Evolutionary conservation across 257 asterid genomes (phyloP).

Genomic region (Sherardia arvensis): DNA sequence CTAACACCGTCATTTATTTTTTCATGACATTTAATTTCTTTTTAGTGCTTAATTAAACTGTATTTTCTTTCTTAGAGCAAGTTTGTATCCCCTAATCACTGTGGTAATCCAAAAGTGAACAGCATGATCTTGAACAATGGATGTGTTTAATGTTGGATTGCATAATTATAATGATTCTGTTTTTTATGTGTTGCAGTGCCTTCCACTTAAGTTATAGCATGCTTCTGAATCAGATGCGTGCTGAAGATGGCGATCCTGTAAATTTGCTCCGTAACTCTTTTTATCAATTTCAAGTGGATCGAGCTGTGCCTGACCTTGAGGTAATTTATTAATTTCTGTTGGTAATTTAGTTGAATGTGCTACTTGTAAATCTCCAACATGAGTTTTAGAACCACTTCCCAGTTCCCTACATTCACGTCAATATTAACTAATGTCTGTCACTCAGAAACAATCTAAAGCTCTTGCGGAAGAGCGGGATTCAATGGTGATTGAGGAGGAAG

Average conservation of each 20-base stretch:
- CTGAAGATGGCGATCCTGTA: constrained; percentile 94
- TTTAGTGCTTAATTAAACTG: background rate
- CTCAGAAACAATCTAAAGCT: constrained; percentile 73
- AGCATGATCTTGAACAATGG: background rate
- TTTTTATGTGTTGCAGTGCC: constrained; percentile 50
- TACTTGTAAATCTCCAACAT: background rate
- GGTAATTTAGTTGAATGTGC: background rate
- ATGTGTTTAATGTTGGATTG: background rate
- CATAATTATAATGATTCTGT: background rate
- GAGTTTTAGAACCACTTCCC: background rate
- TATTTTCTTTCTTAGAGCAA: background rate
- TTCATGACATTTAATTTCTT: background rate
- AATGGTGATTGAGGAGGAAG: constrained; percentile 81
- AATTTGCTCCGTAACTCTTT: constrained; percentile 89
- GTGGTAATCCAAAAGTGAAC: background rate
- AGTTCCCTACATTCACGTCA: background rate
- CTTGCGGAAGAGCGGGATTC: constrained; percentile 83
- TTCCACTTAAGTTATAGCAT: constrained; percentile 93
- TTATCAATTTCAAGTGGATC: constrained; percentile 93
- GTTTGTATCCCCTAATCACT: background rate
- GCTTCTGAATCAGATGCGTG: constrained; percentile 92
- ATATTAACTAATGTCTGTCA: background rate
- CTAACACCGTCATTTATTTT: background rate
- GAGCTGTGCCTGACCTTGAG: constrained; percentile 90
- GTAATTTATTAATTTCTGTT: constrained; percentile 31